phyloP scores from a whole-genome alignment of 2,329 filamentous ascomycete species.

The Cladorrhinum sp. region DNA sequence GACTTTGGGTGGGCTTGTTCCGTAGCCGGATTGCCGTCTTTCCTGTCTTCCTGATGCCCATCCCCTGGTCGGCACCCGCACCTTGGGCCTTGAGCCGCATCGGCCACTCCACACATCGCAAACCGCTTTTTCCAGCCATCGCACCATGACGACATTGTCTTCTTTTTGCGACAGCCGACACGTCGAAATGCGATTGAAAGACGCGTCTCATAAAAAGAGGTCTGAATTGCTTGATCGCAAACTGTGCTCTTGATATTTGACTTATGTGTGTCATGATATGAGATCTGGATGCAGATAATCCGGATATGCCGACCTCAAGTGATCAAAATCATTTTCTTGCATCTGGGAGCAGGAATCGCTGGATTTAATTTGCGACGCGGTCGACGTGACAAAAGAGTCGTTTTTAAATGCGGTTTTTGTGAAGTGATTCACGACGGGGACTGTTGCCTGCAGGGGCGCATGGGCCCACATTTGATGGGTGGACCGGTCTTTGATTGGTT shows the following conservation, averaged over 20 bases:
- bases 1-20: slow-evolving; percentile 18
- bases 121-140: slow-evolving; percentile 16
- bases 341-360: slow-evolving; percentile 16
- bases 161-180: slow-evolving; percentile 13
- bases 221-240: slow-evolving; percentile 5
- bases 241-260: background rate
- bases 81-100: slow-evolving; percentile 24
- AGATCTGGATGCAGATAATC: background rate
- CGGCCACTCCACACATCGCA: slow-evolving; percentile 19
- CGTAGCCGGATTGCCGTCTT: slow-evolving; percentile 12
- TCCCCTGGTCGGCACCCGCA: background rate
- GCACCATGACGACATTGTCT: slow-evolving; percentile 25
- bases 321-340: slow-evolving; percentile 3
- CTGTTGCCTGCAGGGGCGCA: slow-evolving; percentile 25
- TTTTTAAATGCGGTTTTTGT: slow-evolving; percentile 21
- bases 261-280: background rate
- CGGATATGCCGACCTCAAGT: background rate
- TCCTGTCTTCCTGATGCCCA: background rate
- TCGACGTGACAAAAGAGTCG: slow-evolving; percentile 5
- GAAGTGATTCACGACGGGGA: slow-evolving; percentile 24
- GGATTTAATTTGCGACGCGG: slow-evolving; percentile 17
- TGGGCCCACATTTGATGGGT: slow-evolving; percentile 6
- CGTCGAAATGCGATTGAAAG: slow-evolving; percentile 18
- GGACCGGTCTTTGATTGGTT: slow-evolving; percentile 16
- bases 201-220: slow-evolving; percentile 17